Percentiles rank a stretch among this genome's conserved stretches.
Evolutionary conservation across 306 rosid genomes (phyloP).

Genomic region (Pterocarpus santalinus): DNA sequence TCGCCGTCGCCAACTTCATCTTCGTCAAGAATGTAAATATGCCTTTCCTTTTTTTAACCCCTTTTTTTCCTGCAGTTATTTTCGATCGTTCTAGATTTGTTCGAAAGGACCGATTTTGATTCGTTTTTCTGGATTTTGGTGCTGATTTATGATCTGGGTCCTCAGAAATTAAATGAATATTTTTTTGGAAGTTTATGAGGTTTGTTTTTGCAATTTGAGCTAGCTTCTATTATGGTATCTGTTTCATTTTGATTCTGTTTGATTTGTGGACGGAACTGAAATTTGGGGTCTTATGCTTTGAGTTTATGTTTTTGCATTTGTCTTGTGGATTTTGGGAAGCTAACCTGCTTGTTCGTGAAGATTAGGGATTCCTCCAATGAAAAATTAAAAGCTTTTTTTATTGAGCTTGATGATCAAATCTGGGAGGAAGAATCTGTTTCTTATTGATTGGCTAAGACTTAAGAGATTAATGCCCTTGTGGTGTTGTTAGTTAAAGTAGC

Average conservation of each 20-base stretch:
- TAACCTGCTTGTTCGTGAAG: not conserved
- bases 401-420: conserved; percentile 27
- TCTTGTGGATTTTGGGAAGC: not conserved
- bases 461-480: not conserved
- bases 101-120: conserved; percentile 16
- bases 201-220: not conserved
- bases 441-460: conserved; percentile 19
- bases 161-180: not conserved
- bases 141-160: conserved; percentile 26
- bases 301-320: not conserved
- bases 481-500: not conserved
- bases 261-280: not conserved
- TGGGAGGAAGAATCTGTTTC: not conserved
- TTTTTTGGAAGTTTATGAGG: not conserved
- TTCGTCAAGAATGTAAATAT: conserved; percentile 59
- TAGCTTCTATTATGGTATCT: not conserved
- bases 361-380: not conserved
- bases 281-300: not conserved
- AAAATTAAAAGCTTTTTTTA: not conserved
- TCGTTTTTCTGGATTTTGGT: conserved; percentile 11
- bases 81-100: conserved; percentile 26
- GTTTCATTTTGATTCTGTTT: not conserved
- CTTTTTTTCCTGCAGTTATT: not conserved
- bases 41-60: not conserved
- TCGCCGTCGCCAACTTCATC: conserved; percentile 58